Conservation (phyloP, 2,329 filamentous ascomycete genomes). For the Diaporthe sp. region DNA sequence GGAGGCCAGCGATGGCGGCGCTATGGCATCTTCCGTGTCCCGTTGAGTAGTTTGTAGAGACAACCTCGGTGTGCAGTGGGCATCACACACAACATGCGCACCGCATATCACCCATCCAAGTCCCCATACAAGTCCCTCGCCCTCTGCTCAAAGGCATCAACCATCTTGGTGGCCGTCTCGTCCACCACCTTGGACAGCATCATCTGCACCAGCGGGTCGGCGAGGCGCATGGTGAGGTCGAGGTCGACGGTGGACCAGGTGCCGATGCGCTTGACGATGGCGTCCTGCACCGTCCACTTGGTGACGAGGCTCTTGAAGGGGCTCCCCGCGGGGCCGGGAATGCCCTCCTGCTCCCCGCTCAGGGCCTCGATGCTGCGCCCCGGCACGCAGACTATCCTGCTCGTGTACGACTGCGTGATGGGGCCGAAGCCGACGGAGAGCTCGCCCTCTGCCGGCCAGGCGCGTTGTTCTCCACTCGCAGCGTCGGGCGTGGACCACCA, state of each 20-base stretch:
- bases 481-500: conserved; percentile 73
- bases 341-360: conserved; percentile 63
- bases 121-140: conserved; percentile 68
- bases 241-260: conserved; percentile 79
- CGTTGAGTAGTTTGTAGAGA: not conserved
- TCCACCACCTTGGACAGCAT: conserved; percentile 85
- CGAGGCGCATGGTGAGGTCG: conserved; percentile 83
- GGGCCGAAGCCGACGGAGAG: conserved; percentile 88
- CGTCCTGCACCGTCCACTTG: conserved; percentile 70
- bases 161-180: conserved; percentile 88
- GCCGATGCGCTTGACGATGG: conserved; percentile 43
- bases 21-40: not conserved
- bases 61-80: too few species aligned
- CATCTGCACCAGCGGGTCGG: conserved; percentile 87
- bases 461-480: conserved; percentile 50
- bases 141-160: conserved; percentile 89
- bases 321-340: conserved; percentile 32
- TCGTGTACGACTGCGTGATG: conserved; percentile 86
- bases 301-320: conserved; percentile 75
- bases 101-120: not conserved
- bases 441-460: conserved; percentile 79
- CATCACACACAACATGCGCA: not conserved
- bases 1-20: not conserved
- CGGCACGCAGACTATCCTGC: conserved; percentile 81
- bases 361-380: conserved; percentile 80